phyloP scores from a whole-genome alignment of 345 rosid species.

The Toxicodendron radicans region DNA sequence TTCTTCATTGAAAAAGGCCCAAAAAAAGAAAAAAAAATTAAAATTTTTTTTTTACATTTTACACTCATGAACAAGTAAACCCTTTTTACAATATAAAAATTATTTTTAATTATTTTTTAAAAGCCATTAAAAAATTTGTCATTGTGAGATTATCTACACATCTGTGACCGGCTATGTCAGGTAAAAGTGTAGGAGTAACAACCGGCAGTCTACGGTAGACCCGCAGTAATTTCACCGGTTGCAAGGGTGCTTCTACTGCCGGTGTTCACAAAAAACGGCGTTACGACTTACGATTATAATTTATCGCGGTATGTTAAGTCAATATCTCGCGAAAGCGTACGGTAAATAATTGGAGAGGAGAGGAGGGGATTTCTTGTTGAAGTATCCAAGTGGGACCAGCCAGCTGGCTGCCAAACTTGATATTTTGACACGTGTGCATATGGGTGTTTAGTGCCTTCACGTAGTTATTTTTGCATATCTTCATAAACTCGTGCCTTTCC shows the following conservation, averaged over 20 bases:
- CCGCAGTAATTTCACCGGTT: slow-evolving; percentile 41
- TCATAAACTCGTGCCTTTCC: slow-evolving; percentile 1
- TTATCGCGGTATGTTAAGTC: slow-evolving; percentile 2
- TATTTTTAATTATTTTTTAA: no score
- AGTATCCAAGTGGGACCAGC: slow-evolving; percentile 33
- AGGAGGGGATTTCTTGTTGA: not conserved
- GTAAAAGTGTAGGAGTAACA: no score
- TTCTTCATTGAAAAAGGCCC: slow-evolving; percentile 16
- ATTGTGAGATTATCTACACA: not conserved
- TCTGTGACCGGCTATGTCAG: no score
- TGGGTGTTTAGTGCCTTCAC: slow-evolving; percentile 59
- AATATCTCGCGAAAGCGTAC: slow-evolving; percentile 28
- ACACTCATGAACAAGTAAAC: no score
- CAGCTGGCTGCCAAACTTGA: slow-evolving; percentile 44
- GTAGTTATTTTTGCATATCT: slow-evolving; percentile 26
- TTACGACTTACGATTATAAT: not conserved
- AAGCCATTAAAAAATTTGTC: no score
- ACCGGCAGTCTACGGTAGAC: slow-evolving; percentile 45
- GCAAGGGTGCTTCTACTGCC: slow-evolving; percentile 38
- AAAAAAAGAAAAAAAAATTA: no score
- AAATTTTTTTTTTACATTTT: no score
- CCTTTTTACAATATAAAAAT: no score
- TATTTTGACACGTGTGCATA: slow-evolving; percentile 54
- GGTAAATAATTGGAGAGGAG: slow-evolving; percentile 25
- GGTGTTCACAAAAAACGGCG: slow-evolving; percentile 45